These are phyloP conservation scores for Berkeleyomyces basicola DNA, from an alignment of 2,329 filamentous ascomycete species.

Conservation along the genomic window DNA sequence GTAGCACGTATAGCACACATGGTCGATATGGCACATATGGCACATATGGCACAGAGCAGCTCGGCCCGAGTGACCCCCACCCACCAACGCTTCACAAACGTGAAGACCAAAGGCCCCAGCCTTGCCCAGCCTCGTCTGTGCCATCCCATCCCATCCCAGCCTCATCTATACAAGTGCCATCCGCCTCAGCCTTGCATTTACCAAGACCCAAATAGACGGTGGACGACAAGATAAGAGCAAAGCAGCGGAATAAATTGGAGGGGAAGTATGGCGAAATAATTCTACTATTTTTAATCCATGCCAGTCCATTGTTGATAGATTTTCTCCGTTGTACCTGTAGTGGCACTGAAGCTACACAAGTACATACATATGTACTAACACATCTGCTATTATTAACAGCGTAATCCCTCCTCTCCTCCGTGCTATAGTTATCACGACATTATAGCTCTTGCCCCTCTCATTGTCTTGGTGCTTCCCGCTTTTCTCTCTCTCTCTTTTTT, in stretches of 20 bases:
- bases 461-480: background rate
- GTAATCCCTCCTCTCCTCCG: background rate
- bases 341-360: background rate
- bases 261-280: background rate
- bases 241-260: background rate
- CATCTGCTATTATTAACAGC: background rate
- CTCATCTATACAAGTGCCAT: background rate
- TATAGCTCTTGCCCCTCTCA: background rate
- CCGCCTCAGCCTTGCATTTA: background rate
- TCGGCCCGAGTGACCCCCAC: background rate
- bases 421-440: slow-evolving; percentile 2
- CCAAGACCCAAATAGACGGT: background rate
- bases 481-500: background rate
- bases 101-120: background rate
- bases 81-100: background rate
- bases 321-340: background rate
- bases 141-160: background rate
- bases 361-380: no score
- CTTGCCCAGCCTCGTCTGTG: background rate
- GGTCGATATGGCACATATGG: no score
- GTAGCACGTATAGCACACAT: no score
- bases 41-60: background rate
- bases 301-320: background rate
- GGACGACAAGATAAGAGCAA: background rate
- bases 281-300: background rate